These are phyloP conservation scores for Skeletonema costatum DNA, from an alignment of 108 stramenopile genomes.

Conservation along the genomic window DNA sequence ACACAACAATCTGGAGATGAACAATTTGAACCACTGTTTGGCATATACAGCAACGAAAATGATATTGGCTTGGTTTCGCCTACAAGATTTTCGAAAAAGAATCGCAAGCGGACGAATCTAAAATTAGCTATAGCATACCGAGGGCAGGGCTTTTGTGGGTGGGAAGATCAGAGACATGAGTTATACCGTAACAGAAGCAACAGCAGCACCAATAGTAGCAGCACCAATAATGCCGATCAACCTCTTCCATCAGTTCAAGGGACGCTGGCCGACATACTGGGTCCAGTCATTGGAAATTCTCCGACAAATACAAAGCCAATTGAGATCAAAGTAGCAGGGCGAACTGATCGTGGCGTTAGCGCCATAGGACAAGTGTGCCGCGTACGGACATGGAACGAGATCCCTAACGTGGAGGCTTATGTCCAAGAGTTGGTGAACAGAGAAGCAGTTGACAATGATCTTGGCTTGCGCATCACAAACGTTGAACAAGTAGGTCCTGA, in stretches of 20 bases:
- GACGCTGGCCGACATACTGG: slow-evolving; percentile 59
- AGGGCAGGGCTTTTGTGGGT: slow-evolving; percentile 80
- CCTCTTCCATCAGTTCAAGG: slow-evolving; percentile 68
- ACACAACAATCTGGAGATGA: background rate
- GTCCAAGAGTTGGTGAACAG: slow-evolving; percentile 22
- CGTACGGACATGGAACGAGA: slow-evolving; percentile 53
- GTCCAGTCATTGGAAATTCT: slow-evolving; percentile 34
- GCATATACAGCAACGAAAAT: background rate
- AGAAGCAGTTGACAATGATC: background rate
- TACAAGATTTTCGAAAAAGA: background rate
- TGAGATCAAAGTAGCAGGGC: slow-evolving; percentile 68
- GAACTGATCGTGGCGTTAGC: slow-evolving; percentile 80
- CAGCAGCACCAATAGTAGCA: background rate
- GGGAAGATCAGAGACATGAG: slow-evolving; percentile 71
- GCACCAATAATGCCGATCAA: background rate
- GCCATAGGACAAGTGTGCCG: slow-evolving; percentile 78
- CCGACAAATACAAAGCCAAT: slow-evolving; percentile 27
- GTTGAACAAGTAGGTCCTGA: slow-evolving; percentile 36
- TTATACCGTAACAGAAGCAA: slow-evolving; percentile 13
- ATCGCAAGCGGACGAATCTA: slow-evolving; percentile 51
- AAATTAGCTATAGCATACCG: slow-evolving; percentile 64
- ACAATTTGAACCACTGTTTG: background rate
- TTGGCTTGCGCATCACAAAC: slow-evolving; percentile 21
- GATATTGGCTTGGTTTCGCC: background rate
- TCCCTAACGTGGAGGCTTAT: slow-evolving; percentile 9